Evolutionary conservation across 495 filamentous ascomycete species (phyloP), one percentile per base, ranked within the genome.

Genomic region (Bathelium albidoporum): DNA sequence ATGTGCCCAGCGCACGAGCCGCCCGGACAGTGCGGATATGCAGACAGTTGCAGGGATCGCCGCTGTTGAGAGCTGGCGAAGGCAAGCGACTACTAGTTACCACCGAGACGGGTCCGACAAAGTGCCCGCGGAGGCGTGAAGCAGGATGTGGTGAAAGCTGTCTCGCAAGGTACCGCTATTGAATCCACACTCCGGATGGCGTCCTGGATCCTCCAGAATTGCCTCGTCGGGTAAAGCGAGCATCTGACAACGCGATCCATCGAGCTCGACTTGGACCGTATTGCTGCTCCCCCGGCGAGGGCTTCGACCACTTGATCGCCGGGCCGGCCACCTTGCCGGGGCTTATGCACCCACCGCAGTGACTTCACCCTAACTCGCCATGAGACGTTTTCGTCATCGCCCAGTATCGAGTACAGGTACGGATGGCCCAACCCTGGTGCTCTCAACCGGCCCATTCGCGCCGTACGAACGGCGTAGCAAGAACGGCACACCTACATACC

Each of bases 31-130:
- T 20, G 7, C 49, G 20, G 43, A 14, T 3, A 49, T 20, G 43
- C 43, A 49, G 43, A 49, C 9, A 20, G 4, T 3, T 14, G 43
- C 43, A 49, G 43, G 43, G 43, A 49, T 9, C 20, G 43, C 43
- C n/a, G 43, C 43, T 49, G 43, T 49, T 49, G 43, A 49, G 43
- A 41, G n/a, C n/a, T n/a, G n/a, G n/a, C n/a, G n/a, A n/a, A n/a
- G n/a, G n/a, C n/a, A n/a, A n/a, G n/a, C n/a, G n/a, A n/a, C n/a
- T n/a, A n/a, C n/a, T n/a, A n/a, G n/a, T n/a, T n/a, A n/a, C n/a
- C n/a, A n/a, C n/a, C n/a, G n/a, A n/a, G n/a, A n/a, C n/a, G n/a
- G n/a, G n/a, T n/a, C n/a, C n/a, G n/a, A n/a, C n/a, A n/a, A n/a
- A n/a, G n/a, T n/a, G n/a, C n/a, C n/a, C n/a, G n/a, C n/a, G n/a